Evolutionary conservation across 495 filamentous ascomycete genomes (phyloP).

Genomic region (Peziza echinospora): DNA sequence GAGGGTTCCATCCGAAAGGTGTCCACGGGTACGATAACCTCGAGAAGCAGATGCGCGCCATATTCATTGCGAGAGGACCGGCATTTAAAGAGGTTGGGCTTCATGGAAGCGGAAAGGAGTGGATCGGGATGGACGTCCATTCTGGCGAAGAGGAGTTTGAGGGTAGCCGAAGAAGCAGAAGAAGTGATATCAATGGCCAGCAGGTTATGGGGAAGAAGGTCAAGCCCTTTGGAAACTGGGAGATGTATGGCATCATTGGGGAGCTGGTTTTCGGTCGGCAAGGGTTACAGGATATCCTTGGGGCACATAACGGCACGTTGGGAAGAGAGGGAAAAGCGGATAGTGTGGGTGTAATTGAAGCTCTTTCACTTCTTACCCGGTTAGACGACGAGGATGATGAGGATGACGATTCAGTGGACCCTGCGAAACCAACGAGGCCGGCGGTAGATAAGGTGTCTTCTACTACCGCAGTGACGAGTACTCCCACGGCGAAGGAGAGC

Average conservation of each 20-base stretch:
- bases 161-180: neutral
- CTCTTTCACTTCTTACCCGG: slow-evolving; percentile 20
- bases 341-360: slow-evolving; percentile 26
- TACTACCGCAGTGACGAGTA: neutral
- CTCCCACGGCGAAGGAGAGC: slow-evolving; percentile 4
- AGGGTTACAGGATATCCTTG: slow-evolving; percentile 32
- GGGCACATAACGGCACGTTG: slow-evolving; percentile 71
- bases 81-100: slow-evolving; percentile 32
- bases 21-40: slow-evolving; percentile 82
- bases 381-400: slow-evolving; percentile 29
- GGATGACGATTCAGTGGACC: slow-evolving; percentile 15
- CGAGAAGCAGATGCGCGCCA: slow-evolving; percentile 76
- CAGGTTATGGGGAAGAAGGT: slow-evolving; percentile 6
- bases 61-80: slow-evolving; percentile 73
- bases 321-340: slow-evolving; percentile 46
- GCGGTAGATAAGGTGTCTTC: neutral
- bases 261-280: slow-evolving; percentile 34
- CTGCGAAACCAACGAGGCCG: neutral
- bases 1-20: slow-evolving; percentile 53
- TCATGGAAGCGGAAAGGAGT: slow-evolving; percentile 4
- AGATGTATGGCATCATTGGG: slow-evolving; percentile 89
- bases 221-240: slow-evolving; percentile 49
- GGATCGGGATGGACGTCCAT: neutral
- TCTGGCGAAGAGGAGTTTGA: slow-evolving; percentile 4
- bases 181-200: neutral